These are phyloP conservation scores for Rhynchosporium secalis DNA, from an alignment of 2,329 filamentous ascomycete species.

Conservation along the genomic window DNA sequence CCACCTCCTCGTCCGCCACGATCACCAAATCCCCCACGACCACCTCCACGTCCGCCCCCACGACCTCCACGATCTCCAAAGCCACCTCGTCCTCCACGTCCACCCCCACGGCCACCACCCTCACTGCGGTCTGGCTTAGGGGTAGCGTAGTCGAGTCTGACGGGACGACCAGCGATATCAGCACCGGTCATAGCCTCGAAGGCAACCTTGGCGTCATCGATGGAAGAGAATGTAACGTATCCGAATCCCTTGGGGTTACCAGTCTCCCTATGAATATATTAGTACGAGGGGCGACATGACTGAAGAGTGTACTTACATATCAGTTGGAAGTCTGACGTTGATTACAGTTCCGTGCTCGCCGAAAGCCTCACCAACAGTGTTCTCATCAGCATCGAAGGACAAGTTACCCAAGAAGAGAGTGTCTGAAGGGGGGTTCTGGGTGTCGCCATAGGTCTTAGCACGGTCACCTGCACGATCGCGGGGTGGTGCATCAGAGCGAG, in stretches of 20 bases:
- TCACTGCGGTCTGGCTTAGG: constrained; percentile 54
- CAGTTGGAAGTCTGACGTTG: constrained; percentile 69
- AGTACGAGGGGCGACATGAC: constrained; percentile 23
- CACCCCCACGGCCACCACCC: constrained; percentile 47
- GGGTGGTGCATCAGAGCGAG: constrained; percentile 52
- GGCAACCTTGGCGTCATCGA: constrained; percentile 67
- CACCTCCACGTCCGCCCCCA: constrained; percentile 39
- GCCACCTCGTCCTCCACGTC: constrained; percentile 46
- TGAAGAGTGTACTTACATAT: constrained; percentile 45
- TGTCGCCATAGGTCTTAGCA: constrained; percentile 60
- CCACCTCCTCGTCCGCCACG: constrained; percentile 45
- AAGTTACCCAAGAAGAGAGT: constrained; percentile 75
- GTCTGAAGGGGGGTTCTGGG: constrained; percentile 61
- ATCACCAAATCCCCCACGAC: constrained; percentile 39
- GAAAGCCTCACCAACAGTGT: constrained; percentile 64
- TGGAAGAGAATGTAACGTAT: constrained; percentile 67
- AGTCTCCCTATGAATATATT: constrained; percentile 49
- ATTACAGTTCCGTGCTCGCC: constrained; percentile 61
- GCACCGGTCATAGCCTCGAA: constrained; percentile 62
- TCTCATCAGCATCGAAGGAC: constrained; percentile 66
- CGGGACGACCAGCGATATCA: constrained; percentile 62
- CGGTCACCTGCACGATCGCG: constrained; percentile 53
- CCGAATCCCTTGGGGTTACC: constrained; percentile 72
- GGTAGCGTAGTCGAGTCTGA: constrained; percentile 68
- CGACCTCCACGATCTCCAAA: constrained; percentile 41